Base-by-base conservation (phyloP, 345 rosid species). In the Camelina sativa region DNA sequence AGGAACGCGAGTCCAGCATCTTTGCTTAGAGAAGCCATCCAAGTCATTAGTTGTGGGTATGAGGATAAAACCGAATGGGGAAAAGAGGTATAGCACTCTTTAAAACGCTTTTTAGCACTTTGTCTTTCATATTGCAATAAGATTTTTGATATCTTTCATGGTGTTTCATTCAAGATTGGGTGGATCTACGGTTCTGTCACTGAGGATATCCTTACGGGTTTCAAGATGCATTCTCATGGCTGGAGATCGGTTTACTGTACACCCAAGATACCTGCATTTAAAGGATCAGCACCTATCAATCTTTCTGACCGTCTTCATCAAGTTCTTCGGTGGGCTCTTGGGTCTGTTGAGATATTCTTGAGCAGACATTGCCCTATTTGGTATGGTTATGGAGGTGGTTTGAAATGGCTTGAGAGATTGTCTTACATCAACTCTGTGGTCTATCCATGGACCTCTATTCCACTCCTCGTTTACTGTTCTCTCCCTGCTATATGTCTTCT, bases 1-100 rank as follows among this genome's bases (percentile, higher is more conserved):
- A 84, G 82, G 17, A 78, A 69, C 25, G 84, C 85, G 7, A 85
- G 85, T 80, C 83, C 87, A 5, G 92, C 86, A 47, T 84, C 88
- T 67, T 76, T 85, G 48, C 88, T 90, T 37, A 83, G 82, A 77
- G 92, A 90, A 84, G 92, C 91, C 23, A 86, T 88, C 73, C 96
- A 90, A 76, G 96, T 86, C 67, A 88, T 88, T 65, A 82, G 89
- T 73, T 86, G 92, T 50, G 87, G 87, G 54, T 88, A 88, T 1
- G 92, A 90, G 83, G 89, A 85, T 64, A 84, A 81, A 79, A 86
- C 91, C 44, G 88, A 90, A 70, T 90, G 96, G 96, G 92, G 96
- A 55, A 90, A 85, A 82, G 92, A 87, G 89, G 92, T 87, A 80
- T 77, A 3, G 2, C 4, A 52, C 22, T 15, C 65, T 50, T 58